phyloP scores from a whole-genome alignment of 2,329 filamentous ascomycete species.

The Dactylonectria estremocensis region DNA sequence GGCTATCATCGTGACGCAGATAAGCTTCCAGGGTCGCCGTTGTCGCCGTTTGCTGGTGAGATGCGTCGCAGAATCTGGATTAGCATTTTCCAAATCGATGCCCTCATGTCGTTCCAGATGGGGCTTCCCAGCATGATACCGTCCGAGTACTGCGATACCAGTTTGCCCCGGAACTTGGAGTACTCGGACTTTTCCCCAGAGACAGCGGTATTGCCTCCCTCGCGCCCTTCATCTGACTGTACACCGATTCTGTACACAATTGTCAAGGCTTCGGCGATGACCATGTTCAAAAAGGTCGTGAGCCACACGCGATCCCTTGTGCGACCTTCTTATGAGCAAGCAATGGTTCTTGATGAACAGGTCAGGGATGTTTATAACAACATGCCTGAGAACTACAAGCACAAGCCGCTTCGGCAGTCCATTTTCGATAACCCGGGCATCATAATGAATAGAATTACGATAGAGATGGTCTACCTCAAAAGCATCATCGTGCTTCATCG shows the following conservation, averaged over 20 bases:
- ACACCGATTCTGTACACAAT: conserved; percentile 48
- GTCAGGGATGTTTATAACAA: conserved; percentile 39
- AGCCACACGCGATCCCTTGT: conserved; percentile 36
- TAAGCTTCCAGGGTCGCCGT: conserved; percentile 48
- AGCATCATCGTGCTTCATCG: conserved; percentile 53
- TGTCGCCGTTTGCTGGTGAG: conserved; percentile 63
- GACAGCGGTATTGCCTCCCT: conserved; percentile 31
- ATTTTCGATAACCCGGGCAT: conserved; percentile 45
- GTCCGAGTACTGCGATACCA: conserved; percentile 37
- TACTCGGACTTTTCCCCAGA: conserved; percentile 37
- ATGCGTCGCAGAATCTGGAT: conserved; percentile 65
- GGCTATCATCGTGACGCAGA: conserved; percentile 64
- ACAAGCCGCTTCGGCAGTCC: conserved; percentile 44
- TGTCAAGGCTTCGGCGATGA: conserved; percentile 48
- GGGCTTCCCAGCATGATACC: conserved; percentile 64
- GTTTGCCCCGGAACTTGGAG: conserved; percentile 40
- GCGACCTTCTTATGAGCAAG: conserved; percentile 27
- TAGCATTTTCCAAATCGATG: conserved; percentile 60
- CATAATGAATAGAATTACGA: conserved; percentile 47
- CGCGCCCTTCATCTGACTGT: conserved; percentile 36
- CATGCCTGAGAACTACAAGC: conserved; percentile 46
- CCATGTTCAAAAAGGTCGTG: conserved; percentile 44
- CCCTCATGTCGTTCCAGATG: conserved; percentile 62
- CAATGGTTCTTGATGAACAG: conserved; percentile 39
- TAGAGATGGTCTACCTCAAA: conserved; percentile 52